Conservation (phyloP, 768 basidiomycete genomes). For the Dacryopinax spathularia region DNA sequence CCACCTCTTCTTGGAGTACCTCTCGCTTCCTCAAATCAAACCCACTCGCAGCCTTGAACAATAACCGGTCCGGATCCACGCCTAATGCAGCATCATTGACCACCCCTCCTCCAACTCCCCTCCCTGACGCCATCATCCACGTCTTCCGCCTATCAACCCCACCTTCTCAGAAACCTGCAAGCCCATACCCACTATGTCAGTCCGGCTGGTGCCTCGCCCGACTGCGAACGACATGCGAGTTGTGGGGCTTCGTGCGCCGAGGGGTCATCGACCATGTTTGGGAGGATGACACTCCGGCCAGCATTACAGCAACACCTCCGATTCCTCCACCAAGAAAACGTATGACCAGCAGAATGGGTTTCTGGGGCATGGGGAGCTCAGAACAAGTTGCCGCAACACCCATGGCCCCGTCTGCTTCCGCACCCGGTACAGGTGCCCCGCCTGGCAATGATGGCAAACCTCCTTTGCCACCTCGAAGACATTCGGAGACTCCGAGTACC, state of each 20-base stretch:
- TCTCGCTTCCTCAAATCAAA: not conserved
- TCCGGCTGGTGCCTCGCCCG: slow-evolving; percentile 77
- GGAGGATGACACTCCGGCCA: slow-evolving; percentile 44
- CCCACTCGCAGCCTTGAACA: not conserved
- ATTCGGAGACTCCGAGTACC: not conserved
- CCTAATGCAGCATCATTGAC: slow-evolving; percentile 15
- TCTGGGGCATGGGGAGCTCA: not conserved
- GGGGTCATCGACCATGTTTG: slow-evolving; percentile 75
- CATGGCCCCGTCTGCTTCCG: not conserved
- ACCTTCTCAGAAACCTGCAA: slow-evolving; percentile 14
- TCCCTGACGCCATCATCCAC: slow-evolving; percentile 34
- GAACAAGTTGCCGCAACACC: not conserved
- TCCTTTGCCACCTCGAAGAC: slow-evolving; percentile 2
- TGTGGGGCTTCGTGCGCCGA: slow-evolving; percentile 79
- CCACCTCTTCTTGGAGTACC: slow-evolving; percentile 21
- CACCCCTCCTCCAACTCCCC: slow-evolving; percentile 18
- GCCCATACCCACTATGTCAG: slow-evolving; percentile 59
- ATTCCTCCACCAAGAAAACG: slow-evolving; percentile 19
- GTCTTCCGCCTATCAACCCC: slow-evolving; percentile 46
- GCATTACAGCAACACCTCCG: not conserved
- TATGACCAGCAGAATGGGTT: slow-evolving; percentile 7
- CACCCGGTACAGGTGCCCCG: not conserved
- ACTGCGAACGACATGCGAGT: slow-evolving; percentile 69
- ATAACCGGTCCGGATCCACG: slow-evolving; percentile 32
- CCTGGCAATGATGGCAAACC: slow-evolving; percentile 8